phyloP scores from a whole-genome alignment of 164 flowering plant genomes.

The Magnolia kwangsiensis region DNA sequence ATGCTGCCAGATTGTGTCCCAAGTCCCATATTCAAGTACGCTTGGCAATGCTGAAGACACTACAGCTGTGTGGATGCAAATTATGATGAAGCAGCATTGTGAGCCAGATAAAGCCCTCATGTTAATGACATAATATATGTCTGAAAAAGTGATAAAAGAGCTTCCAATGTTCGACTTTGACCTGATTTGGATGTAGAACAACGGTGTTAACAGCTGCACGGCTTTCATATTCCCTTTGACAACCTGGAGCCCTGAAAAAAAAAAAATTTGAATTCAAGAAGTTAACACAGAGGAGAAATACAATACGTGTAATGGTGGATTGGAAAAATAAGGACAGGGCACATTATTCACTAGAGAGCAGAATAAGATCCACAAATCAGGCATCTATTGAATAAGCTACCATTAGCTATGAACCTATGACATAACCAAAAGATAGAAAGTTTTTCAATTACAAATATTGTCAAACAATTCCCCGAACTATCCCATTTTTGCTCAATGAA shows the following conservation, averaged over 20 bases:
- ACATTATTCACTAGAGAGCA: no score
- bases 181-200: slow-evolving; percentile 98
- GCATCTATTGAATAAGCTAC: no score
- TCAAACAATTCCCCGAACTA: not conserved
- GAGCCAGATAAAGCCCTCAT: not conserved
- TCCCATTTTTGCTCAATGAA: not conserved
- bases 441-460: not conserved
- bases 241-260: slow-evolving; percentile 79
- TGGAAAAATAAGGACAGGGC: not conserved
- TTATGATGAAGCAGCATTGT: not conserved
- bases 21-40: not conserved
- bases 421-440: not conserved
- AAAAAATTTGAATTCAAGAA: not conserved
- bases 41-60: not conserved
- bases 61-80: not conserved
- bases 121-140: not conserved
- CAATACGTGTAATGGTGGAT: not conserved
- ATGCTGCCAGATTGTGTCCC: not conserved
- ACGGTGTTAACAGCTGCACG: slow-evolving; percentile 99
- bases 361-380: no score
- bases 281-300: not conserved
- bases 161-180: slow-evolving; percentile 29
- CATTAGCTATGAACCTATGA: no score
- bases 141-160: not conserved
- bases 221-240: slow-evolving; percentile 98